Percentiles rank a stretch among this genome's conserved stretches.
Evolutionary conservation across 352 stramenopile genomes (phyloP).

Genomic region (Phytophthora kernoviae): DNA sequence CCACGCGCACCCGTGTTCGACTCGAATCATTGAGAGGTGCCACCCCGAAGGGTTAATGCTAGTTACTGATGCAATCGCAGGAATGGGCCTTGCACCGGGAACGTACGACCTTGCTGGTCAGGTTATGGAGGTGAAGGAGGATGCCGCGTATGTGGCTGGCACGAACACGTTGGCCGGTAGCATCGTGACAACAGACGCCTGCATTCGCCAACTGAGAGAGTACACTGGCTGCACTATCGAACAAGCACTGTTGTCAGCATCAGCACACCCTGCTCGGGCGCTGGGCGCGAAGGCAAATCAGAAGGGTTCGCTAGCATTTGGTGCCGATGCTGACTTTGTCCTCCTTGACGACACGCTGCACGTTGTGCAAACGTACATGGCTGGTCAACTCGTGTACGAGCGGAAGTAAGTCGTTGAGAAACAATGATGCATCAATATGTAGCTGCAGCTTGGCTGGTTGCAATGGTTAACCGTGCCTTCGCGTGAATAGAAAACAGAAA

Average conservation of each 20-base stretch:
- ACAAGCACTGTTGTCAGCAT: conserved; percentile 76
- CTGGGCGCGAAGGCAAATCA: conserved; percentile 43
- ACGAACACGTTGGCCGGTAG: conserved; percentile 88
- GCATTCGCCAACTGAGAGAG: conserved; percentile 73
- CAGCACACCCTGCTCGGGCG: conserved; percentile 72
- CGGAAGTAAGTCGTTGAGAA: not conserved
- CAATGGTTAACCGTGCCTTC: too few relatives aligned
- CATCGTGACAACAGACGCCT: conserved; percentile 84
- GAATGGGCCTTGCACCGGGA: conserved; percentile 79
- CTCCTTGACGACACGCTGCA: conserved; percentile 74
- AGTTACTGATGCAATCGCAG: conserved; percentile 82
- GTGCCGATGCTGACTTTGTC: conserved; percentile 83
- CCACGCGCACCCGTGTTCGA: conserved; percentile 80
- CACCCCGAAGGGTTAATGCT: conserved; percentile 84
- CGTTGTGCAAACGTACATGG: conserved; percentile 80
- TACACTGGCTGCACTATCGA: conserved; percentile 86
- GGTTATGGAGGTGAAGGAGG: conserved; percentile 55
- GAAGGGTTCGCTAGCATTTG: conserved; percentile 80
- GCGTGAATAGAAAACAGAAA: too few relatives aligned
- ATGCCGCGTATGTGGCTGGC: conserved; percentile 56
- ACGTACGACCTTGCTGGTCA: conserved; percentile 77
- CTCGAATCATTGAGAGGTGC: conserved; percentile 81
- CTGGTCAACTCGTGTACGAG: conserved; percentile 64
- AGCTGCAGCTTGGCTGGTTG: too few relatives aligned
- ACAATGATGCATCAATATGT: not conserved